Conservation (phyloP, 352 stramenopile species). For the Phytophthora pluvialis region DNA sequence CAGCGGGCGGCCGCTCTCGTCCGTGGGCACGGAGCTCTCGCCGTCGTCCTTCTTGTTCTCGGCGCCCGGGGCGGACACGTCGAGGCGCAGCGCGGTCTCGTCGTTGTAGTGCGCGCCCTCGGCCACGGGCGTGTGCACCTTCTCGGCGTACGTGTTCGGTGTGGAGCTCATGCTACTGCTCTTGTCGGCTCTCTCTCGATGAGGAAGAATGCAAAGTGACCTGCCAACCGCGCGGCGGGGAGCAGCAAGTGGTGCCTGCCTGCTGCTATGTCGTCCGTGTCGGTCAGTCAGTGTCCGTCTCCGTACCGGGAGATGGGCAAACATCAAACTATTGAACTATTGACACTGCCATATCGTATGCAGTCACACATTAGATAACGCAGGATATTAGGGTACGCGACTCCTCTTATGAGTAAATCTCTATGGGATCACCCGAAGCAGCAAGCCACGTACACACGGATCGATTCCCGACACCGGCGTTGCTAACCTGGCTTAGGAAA, state of each 20-base stretch:
- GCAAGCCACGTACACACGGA: too few relatives aligned
- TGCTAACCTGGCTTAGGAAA: too few relatives aligned
- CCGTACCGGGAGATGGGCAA: conserved; percentile 3
- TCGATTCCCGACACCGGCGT: too few relatives aligned
- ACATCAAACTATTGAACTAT: background rate
- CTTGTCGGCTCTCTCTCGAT: conserved; percentile 5
- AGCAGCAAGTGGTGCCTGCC: conserved; percentile 4
- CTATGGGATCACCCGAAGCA: too few relatives aligned
- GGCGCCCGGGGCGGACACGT: conserved; percentile 32
- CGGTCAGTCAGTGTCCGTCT: conserved; percentile 9
- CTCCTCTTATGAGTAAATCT: too few relatives aligned
- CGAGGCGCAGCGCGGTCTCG: conserved; percentile 33
- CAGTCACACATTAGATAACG: too few relatives aligned
- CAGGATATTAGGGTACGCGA: too few relatives aligned
- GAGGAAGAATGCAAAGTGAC: conserved; percentile 29
- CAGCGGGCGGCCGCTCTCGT: conserved; percentile 30
- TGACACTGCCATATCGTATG: background rate
- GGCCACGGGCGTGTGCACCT: conserved; percentile 33
- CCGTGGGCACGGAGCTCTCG: conserved; percentile 21
- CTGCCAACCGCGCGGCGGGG: background rate
- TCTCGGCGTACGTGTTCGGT: conserved; percentile 23
- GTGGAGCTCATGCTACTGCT: conserved; percentile 26
- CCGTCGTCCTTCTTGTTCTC: conserved; percentile 46
- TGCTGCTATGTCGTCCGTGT: conserved; percentile 1
- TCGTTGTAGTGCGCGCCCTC: conserved; percentile 38